Percentiles rank a stretch among this genome's conserved stretches.
Conservation (phyloP, 1,284 basidiomycete species). For the Melampsora larici-populina region DNA sequence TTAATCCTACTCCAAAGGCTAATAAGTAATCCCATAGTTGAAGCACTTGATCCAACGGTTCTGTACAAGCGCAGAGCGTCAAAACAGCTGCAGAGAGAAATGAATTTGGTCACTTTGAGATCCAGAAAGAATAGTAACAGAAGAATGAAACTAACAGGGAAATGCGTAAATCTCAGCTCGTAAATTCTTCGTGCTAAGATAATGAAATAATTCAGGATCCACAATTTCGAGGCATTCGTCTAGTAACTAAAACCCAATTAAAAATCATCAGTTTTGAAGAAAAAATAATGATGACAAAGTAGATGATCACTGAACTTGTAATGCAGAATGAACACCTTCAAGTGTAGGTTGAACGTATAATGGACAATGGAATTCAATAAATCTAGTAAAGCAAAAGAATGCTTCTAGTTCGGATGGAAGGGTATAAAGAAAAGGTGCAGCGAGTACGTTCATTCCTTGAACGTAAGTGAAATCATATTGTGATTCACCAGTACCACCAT, state of each 20-base stretch:
- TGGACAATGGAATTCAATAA: slow-evolving; percentile 89
- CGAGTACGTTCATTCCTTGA: slow-evolving; percentile 86
- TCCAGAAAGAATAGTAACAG: background rate
- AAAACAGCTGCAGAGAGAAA: slow-evolving; percentile 67
- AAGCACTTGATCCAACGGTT: slow-evolving; percentile 87
- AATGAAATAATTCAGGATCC: slow-evolving; percentile 75
- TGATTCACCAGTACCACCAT: background rate
- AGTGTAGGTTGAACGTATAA: slow-evolving; percentile 92
- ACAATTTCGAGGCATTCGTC: slow-evolving; percentile 86
- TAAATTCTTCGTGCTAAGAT: slow-evolving; percentile 82
- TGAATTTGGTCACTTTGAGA: background rate
- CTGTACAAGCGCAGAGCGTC: slow-evolving; percentile 92
- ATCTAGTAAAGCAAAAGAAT: slow-evolving; percentile 88
- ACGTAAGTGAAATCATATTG: slow-evolving; percentile 39
- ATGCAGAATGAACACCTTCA: slow-evolving; percentile 85
- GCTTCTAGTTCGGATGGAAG: slow-evolving; percentile 95
- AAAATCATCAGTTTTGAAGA: background rate
- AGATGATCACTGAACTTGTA: slow-evolving; percentile 65
- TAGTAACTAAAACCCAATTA: slow-evolving; percentile 65
- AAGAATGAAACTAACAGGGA: slow-evolving; percentile 66
- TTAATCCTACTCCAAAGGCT: slow-evolving; percentile 91
- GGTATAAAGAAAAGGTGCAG: slow-evolving; percentile 92
- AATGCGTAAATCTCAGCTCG: slow-evolving; percentile 96
- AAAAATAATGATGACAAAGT: background rate
- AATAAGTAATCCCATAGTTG: slow-evolving; percentile 95